Conservation (phyloP, 164 flowering plant species). For the Vitis rotundifolia region DNA sequence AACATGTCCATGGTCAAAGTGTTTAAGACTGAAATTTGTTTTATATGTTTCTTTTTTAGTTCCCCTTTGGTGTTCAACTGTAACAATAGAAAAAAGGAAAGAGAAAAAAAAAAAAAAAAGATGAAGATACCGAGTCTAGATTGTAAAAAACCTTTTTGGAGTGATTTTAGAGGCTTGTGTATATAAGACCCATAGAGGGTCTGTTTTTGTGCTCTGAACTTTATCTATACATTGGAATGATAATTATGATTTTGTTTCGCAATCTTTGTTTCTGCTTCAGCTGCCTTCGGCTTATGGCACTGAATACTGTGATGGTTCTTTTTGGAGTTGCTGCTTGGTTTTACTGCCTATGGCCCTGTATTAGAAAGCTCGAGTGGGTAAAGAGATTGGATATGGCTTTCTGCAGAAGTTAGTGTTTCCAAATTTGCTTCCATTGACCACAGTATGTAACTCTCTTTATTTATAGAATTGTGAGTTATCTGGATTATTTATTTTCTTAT, state of each 20-base stretch:
- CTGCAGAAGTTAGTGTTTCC: too few relatives aligned
- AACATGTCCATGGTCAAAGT: constrained; percentile 10
- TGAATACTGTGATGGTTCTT: too few relatives aligned
- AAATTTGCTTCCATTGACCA: too few relatives aligned
- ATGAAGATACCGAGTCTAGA: constrained; percentile 8
- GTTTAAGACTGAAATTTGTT: constrained; percentile 7
- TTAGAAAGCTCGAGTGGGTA: too few relatives aligned
- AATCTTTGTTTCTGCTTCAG: too few relatives aligned
- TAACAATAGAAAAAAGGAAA: not conserved
- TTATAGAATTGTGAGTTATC: too few relatives aligned
- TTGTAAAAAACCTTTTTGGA: constrained; percentile 7
- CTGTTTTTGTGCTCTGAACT: not conserved
- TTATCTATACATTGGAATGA: not conserved
- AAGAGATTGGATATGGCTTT: too few relatives aligned
- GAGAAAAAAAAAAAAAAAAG: not conserved
- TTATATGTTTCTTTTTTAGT: not conserved
- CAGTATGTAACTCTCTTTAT: too few relatives aligned
- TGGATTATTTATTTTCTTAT: too few relatives aligned
- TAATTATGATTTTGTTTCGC: not conserved
- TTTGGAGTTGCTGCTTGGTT: too few relatives aligned
- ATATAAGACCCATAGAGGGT: constrained; percentile 12
- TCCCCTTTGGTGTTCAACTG: constrained; percentile 14
- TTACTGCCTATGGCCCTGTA: too few relatives aligned
- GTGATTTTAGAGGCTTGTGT: constrained; percentile 27
- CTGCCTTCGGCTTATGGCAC: too few relatives aligned